A percentile compares a stretch with the other conserved stretches of the same genome.
These are phyloP conservation scores for Dalbergia cochinchinensis DNA, from an alignment of 306 rosid species.

Conservation along the genomic window DNA sequence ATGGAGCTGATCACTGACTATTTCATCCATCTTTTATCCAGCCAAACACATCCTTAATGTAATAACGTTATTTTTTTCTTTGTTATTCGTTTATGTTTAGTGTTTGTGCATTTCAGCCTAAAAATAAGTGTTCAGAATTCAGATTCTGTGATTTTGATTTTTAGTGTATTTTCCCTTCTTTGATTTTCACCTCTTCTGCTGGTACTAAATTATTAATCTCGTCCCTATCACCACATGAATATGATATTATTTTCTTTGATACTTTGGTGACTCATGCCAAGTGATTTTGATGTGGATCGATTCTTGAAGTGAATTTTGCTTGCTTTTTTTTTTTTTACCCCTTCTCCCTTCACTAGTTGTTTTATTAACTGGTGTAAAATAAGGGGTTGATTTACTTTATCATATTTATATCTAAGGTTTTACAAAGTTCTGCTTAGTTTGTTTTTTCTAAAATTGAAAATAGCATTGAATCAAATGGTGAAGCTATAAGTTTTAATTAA, in stretches of 20 bases:
- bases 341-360: background rate
- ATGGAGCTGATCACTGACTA: too few species aligned
- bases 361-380: background rate
- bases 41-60: background rate
- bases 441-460: background rate
- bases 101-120: slow-evolving; percentile 11
- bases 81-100: background rate
- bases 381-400: background rate
- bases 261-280: background rate
- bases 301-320: slow-evolving; percentile 14
- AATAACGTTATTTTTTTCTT: background rate
- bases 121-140: background rate
- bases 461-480: background rate
- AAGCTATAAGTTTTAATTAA: background rate
- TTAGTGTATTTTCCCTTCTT: background rate
- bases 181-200: background rate
- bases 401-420: background rate
- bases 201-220: background rate
- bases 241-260: background rate
- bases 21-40: too few species aligned
- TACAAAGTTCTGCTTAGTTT: background rate
- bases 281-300: slow-evolving; percentile 20
- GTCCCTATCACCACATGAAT: too few species aligned
- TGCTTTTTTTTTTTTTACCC: background rate
- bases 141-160: slow-evolving; percentile 19